Percentiles rank a stretch among this genome's conserved stretches.
Evolutionary conservation across 2,329 filamentous ascomycete species (phyloP).

Genomic region (Salinomyces thailandicus): DNA sequence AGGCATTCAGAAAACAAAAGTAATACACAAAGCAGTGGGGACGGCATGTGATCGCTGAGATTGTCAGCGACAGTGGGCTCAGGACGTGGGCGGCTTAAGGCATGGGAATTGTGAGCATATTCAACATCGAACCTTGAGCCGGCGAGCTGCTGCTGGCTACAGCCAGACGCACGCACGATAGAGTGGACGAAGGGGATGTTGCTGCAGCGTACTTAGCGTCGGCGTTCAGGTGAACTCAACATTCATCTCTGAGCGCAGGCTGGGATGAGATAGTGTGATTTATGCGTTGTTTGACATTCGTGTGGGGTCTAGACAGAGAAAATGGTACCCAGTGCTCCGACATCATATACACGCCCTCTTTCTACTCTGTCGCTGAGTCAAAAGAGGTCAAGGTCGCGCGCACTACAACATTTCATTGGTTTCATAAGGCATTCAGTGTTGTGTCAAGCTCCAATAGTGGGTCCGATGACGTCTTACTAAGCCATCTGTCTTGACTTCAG

Average conservation of each 20-base stretch:
- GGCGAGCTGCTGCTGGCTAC: constrained; percentile 5
- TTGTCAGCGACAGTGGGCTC: constrained; percentile 4
- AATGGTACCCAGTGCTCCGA: too few species aligned
- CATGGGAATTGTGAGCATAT: constrained; percentile 3
- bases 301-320: too few species aligned
- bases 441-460: too few species aligned
- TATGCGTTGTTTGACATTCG: too few species aligned
- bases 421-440: too few species aligned
- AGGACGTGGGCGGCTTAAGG: background rate
- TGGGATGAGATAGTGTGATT: background rate
- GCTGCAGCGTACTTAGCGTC: constrained; percentile 2
- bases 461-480: too few species aligned
- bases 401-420: too few species aligned
- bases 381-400: too few species aligned
- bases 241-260: constrained; percentile 1
- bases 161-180: constrained; percentile 1
- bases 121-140: constrained; percentile 3
- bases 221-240: constrained; percentile 2
- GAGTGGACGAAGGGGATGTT: background rate
- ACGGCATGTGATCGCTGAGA: constrained; percentile 4
- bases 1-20: background rate
- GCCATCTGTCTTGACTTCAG: too few species aligned
- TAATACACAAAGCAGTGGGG: too few species aligned
- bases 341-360: too few species aligned
- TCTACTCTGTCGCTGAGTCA: too few species aligned